phyloP scores from a whole-genome alignment of 805 yeast genomes.

The Sugiyamaella chiloensis region DNA sequence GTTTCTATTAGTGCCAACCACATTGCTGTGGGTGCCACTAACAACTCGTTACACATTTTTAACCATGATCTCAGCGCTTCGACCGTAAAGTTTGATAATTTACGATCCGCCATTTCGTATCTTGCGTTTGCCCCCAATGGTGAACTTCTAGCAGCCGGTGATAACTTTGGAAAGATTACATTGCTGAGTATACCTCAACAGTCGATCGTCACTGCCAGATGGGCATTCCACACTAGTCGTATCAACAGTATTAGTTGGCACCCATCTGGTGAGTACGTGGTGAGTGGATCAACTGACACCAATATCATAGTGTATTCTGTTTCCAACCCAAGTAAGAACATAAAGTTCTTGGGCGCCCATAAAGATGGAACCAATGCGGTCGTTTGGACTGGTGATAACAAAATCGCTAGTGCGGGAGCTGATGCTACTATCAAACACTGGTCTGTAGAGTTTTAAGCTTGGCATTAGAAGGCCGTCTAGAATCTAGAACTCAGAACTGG shows the following conservation, averaged over 20 bases:
- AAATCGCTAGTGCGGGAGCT: slow-evolving; percentile 67
- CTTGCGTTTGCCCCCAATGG: slow-evolving; percentile 71
- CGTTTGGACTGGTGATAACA: slow-evolving; percentile 54
- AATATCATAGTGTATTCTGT: slow-evolving; percentile 78
- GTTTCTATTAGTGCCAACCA: slow-evolving; percentile 43
- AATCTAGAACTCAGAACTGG: no score
- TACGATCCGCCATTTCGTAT: slow-evolving; percentile 61
- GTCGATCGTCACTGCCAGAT: slow-evolving; percentile 67
- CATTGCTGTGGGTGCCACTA: slow-evolving; percentile 50
- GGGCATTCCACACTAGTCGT: slow-evolving; percentile 92
- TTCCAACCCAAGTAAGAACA: slow-evolving; percentile 68
- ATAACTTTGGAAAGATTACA: slow-evolving; percentile 79
- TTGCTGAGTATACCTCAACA: slow-evolving; percentile 57
- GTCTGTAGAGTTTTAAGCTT: slow-evolving; percentile 41
- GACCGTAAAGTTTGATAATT: slow-evolving; percentile 35
- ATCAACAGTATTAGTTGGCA: slow-evolving; percentile 80
- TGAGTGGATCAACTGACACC: slow-evolving; percentile 82
- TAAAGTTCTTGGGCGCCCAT: slow-evolving; percentile 76
- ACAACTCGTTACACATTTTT: slow-evolving; percentile 42
- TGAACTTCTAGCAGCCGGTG: slow-evolving; percentile 76
- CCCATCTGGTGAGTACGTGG: slow-evolving; percentile 64
- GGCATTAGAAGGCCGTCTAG: no score
- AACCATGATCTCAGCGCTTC: slow-evolving; percentile 32
- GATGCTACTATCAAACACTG: slow-evolving; percentile 82
- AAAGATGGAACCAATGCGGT: slow-evolving; percentile 81